Evolutionary conservation across 768 basidiomycete species (phyloP).

Genomic region (Lactifluus volemus): DNA sequence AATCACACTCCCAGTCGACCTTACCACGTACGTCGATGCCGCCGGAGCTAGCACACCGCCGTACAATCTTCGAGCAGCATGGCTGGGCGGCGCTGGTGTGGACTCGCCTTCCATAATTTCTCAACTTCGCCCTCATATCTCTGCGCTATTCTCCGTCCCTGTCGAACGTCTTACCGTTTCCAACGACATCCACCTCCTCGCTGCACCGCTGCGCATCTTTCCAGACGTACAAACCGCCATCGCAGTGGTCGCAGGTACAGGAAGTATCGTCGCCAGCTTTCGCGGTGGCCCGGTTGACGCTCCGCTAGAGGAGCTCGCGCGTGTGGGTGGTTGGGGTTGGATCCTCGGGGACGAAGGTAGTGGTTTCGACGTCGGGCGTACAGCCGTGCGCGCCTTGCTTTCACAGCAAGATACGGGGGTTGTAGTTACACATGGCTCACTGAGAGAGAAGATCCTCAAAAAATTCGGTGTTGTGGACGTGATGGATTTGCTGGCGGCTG

Average conservation of each 20-base stretch:
- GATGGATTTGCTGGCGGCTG: slow-evolving; percentile 54
- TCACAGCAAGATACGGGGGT: slow-evolving; percentile 37
- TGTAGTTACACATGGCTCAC: slow-evolving; percentile 17
- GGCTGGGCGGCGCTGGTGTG: slow-evolving; percentile 79
- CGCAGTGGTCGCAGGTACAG: slow-evolving; percentile 74
- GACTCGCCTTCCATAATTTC: slow-evolving; percentile 61
- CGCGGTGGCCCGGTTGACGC: slow-evolving; percentile 24
- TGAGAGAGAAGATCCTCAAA: slow-evolving; percentile 42
- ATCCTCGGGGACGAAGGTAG: slow-evolving; percentile 47
- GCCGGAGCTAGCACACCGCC: not conserved
- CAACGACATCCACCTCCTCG: slow-evolving; percentile 82
- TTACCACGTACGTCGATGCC: not conserved
- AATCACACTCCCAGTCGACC: slow-evolving; percentile 7
- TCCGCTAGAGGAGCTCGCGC: slow-evolving; percentile 4
- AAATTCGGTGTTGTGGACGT: slow-evolving; percentile 48
- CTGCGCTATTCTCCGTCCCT: slow-evolving; percentile 51
- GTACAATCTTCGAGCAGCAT: slow-evolving; percentile 54
- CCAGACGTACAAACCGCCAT: slow-evolving; percentile 54
- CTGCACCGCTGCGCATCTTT: slow-evolving; percentile 62
- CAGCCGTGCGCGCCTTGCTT: slow-evolving; percentile 62
- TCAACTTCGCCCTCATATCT: slow-evolving; percentile 44
- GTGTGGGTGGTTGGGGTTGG: slow-evolving; percentile 15
- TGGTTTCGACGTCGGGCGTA: slow-evolving; percentile 71
- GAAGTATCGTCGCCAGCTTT: slow-evolving; percentile 67
- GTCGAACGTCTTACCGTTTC: slow-evolving; percentile 47